Evolutionary conservation across 306 rosid species (phyloP).

Genomic region (Prosopis cineraria): DNA sequence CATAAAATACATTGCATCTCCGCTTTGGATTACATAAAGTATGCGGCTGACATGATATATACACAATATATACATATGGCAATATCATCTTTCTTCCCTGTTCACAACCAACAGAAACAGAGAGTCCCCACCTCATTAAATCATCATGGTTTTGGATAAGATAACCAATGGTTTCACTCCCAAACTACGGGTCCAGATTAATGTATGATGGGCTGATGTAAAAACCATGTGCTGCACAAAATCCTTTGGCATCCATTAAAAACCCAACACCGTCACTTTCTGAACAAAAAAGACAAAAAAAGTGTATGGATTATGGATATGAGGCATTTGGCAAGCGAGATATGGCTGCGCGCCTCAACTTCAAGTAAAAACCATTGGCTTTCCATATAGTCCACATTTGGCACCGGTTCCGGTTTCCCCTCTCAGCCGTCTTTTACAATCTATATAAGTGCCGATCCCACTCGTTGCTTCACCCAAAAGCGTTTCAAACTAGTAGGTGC

Average conservation of each 20-base stretch:
- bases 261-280: too few species aligned
- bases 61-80: not conserved
- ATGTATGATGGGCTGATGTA: not conserved
- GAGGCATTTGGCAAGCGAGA: not conserved
- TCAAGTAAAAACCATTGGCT: constrained; percentile 33
- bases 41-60: too few species aligned
- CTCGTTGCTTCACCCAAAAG: not conserved
- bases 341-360: not conserved
- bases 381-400: not conserved
- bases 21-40: not conserved
- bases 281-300: not conserved
- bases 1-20: not conserved
- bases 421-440: not conserved
- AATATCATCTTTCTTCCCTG: not conserved
- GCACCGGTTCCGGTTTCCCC: not conserved
- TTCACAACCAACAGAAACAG: not conserved
- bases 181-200: constrained; percentile 40
- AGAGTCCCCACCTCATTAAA: not conserved
- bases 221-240: constrained; percentile 35
- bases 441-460: constrained; percentile 28
- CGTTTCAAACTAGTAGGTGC: not conserved
- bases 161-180: constrained; percentile 36
- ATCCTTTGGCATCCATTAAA: too few species aligned
- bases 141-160: not conserved
- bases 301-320: not conserved